Conservation (phyloP, 2,329 filamentous ascomycete species). For the Monosporascus sp. region DNA sequence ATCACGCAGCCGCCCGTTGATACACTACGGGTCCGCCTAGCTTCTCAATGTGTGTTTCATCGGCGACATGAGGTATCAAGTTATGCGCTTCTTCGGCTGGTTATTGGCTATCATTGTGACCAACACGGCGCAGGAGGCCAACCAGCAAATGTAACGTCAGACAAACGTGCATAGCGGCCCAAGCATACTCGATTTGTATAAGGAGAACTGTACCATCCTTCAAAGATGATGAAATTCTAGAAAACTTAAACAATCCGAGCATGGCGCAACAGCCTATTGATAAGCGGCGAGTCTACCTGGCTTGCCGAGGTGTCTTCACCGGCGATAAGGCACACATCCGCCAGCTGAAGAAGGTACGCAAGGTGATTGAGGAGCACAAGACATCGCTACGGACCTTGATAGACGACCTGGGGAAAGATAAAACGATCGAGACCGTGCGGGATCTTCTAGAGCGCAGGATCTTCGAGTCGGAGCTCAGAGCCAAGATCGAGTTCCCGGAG, state of each 20-base stretch:
- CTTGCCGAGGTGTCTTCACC: conserved; percentile 21
- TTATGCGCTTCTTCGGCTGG: too few relatives aligned
- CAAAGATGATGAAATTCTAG: background rate
- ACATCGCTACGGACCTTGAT: conserved; percentile 9
- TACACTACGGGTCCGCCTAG: conserved; percentile 20
- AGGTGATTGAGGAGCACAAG: conserved; percentile 14
- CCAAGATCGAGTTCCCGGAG: conserved; percentile 29
- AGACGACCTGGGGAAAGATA: conserved; percentile 10
- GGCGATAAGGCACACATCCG: conserved; percentile 20
- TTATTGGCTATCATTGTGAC: too few relatives aligned
- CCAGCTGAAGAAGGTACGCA: conserved; percentile 16
- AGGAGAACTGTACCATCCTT: too few relatives aligned
- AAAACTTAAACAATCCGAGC: too few relatives aligned
- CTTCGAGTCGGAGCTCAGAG: conserved; percentile 28
- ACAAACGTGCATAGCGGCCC: too few relatives aligned
- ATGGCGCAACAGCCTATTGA: conserved; percentile 12
- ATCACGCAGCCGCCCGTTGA: conserved; percentile 10
- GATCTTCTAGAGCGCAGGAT: conserved; percentile 19
- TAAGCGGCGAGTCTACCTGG: conserved; percentile 21
- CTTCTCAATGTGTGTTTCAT: conserved; percentile 21
- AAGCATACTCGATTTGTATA: too few relatives aligned
- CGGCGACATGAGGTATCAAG: conserved; percentile 7
- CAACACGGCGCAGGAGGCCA: too few relatives aligned
- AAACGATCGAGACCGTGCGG: conserved; percentile 16
- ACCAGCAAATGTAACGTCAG: too few relatives aligned